Evolutionary conservation across 106 monocot genomes (phyloP), one percentile per base, ranked within the genome.

Genomic region (Acorus gramineus): DNA sequence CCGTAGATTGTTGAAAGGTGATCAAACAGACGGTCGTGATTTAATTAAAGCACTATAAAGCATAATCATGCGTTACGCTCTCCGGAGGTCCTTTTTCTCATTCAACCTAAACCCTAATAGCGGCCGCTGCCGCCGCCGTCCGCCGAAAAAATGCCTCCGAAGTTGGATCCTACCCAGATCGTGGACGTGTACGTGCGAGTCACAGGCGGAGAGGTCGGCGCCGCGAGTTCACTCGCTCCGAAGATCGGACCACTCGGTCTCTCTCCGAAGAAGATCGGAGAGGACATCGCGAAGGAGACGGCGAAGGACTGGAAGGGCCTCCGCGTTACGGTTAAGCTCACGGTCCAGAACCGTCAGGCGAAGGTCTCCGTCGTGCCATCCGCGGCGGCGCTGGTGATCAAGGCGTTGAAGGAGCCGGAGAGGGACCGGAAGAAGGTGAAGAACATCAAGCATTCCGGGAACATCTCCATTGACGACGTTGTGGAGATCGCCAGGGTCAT

Each of bases 261-360:
- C 45, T 77, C 77, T 42, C 77, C 77, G 5, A 71, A 77, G 61
- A 77, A 77, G 69, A 55, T 77, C 71, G 77, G 77, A n/a, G 77
- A 77, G 66, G 77, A 77, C 61, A 77, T 77, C 66, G 77, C 77
- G 48, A 77, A 77, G 77, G 77, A 77, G 71, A 77, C 77, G 50
- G 77, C 77, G 8, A 77, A 71, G 71, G 77, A 77, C 47, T 77
- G 77, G 77, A 77, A 77, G 77, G 77, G 77, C 49, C 77, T 77
- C 60, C 77, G 77, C 14, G 77, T 77, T 48, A 77, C 77, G 46
- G 77, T 77, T 46, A 77, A 71, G 71, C 77, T 77, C 64, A 77
- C 77, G 9, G 77, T 77, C 11, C 77, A 77, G 77, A 77, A 77
- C 11, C 77, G 77, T 8, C 77, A 77, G 71, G 77, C 77, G 54